Conservation (phyloP, 257 asterid genomes). For the Leonotis leonurus region DNA sequence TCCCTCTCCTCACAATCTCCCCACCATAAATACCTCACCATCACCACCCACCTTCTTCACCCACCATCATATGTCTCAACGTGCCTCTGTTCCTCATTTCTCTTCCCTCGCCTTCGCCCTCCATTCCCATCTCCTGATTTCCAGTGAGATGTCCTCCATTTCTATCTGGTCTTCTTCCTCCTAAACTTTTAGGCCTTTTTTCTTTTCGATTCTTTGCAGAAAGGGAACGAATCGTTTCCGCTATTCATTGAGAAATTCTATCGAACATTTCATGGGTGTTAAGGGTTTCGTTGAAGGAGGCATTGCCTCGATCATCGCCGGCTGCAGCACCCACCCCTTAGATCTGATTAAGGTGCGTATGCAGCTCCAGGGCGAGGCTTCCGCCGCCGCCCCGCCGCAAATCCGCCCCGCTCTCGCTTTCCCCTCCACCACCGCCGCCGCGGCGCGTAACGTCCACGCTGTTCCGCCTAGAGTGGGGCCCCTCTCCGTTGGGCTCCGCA, state of each 20-base stretch:
- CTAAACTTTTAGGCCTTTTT: no score
- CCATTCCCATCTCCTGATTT: conserved; percentile 89
- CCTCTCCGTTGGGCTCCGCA: conserved; percentile 50
- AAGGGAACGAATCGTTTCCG: conserved; percentile 8
- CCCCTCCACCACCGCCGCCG: conserved; percentile 21
- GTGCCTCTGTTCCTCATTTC: conserved; percentile 74
- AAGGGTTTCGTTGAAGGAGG: conserved; percentile 95
- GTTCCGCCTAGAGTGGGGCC: conserved; percentile 59
- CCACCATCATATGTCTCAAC: conserved; percentile 68
- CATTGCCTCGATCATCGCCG: conserved; percentile 80
- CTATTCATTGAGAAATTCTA: not conserved
- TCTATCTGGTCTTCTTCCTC: conserved; percentile 46
- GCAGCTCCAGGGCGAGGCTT: conserved; percentile 73
- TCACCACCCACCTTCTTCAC: not conserved
- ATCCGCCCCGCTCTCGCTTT: conserved; percentile 67
- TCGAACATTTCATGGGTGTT: conserved; percentile 45
- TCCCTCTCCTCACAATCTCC: no score
- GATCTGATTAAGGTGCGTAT: conserved; percentile 81
- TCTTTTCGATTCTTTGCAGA: not conserved
- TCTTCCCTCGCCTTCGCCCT: conserved; percentile 66
- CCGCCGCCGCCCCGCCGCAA: conserved; percentile 12
- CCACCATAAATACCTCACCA: no score
- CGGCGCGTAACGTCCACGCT: conserved; percentile 24
- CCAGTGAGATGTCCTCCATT: conserved; percentile 80
- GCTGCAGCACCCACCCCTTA: conserved; percentile 78